Evolutionary conservation across 2,329 filamentous ascomycete species (phyloP).

Genomic region (Zasmidium citrigriseum): DNA sequence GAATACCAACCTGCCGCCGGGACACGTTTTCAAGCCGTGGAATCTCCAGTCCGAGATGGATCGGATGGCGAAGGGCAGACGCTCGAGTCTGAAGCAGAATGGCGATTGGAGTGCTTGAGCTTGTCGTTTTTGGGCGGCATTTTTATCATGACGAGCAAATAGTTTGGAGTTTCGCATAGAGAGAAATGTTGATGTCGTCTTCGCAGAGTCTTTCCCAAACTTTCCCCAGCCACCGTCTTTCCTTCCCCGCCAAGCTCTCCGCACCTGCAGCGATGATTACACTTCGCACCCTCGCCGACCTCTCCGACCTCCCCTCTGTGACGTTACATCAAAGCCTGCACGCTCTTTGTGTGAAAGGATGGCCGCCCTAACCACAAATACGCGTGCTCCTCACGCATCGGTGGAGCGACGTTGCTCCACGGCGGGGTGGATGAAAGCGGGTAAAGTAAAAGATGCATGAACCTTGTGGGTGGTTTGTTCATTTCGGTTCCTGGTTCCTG

Average conservation of each 20-base stretch:
- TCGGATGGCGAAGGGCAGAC: constrained; percentile 1
- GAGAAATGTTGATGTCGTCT: too few relatives aligned
- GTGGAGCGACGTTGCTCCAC: background rate
- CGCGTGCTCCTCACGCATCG: background rate
- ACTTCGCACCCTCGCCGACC: too few relatives aligned
- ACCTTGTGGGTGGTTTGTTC: too few relatives aligned
- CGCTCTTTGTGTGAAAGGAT: background rate
- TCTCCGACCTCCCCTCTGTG: background rate
- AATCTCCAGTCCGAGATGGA: constrained; percentile 4
- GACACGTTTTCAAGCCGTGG: constrained; percentile 6
- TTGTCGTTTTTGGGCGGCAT: too few relatives aligned
- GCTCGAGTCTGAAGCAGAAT: constrained; percentile 6
- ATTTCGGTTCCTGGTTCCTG: background rate
- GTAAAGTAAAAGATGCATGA: background rate
- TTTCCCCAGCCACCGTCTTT: background rate
- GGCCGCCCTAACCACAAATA: background rate
- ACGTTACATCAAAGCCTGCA: background rate
- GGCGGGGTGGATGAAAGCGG: background rate
- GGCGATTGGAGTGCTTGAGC: constrained; percentile 5
- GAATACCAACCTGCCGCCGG: constrained; percentile 6
- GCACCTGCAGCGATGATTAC: background rate
- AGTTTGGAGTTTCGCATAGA: too few relatives aligned
- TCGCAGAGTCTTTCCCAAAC: too few relatives aligned
- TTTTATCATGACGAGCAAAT: too few relatives aligned
- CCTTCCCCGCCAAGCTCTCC: background rate